Evolutionary conservation across 306 rosid genomes (phyloP), one percentile per base, ranked within the genome.

Genomic region (Dryas octopetala): DNA sequence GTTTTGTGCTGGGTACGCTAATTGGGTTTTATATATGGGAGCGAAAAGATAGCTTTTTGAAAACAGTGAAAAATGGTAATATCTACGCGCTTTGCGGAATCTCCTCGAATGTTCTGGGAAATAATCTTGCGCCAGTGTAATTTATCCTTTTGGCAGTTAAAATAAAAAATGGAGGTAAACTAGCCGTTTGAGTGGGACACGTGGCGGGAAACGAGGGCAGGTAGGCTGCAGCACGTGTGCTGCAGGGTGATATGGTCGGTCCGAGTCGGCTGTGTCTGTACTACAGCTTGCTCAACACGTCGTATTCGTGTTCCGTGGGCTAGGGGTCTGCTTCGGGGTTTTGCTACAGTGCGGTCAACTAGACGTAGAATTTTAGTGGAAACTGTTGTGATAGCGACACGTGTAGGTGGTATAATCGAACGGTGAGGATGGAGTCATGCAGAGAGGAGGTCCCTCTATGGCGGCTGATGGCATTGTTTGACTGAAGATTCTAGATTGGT

Each of bases 101-200:
- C 60, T 74, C 74, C 87, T 76, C 71, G 93, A 91, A 91, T 4
- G 16, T 88, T 93, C 97, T 15, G 43, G 7, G 75, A 41, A 84
- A 75, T 68, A 1, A 44, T 66, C 50, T 68, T 2, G 54, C 61
- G 32, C 11, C 3, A 19, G n/a, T 44, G 59, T 40, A 58, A 52
- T 62, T 76, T 50, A 28, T 38, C 68, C 74, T 59, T 13, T 62
- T 73, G 86, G 96, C 91, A 83, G 97, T 91, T 91, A 86, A 86
- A 82, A 78, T n/a, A 7, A 45, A 78, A 19, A 8, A 11, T 14
- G 10, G 65, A 23, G 69, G 41, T 84, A 88, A 89, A 85, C 84
- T 88, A 91, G 93, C 96, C 98, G 98, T 89, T 91, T 19, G 68
- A 43, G 54, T 0, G 5, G 68, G 71, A 83, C 92, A 89, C 96